These are phyloP conservation scores for Umbellularia californica DNA, from an alignment of 164 flowering plant species.

Conservation along the genomic window DNA sequence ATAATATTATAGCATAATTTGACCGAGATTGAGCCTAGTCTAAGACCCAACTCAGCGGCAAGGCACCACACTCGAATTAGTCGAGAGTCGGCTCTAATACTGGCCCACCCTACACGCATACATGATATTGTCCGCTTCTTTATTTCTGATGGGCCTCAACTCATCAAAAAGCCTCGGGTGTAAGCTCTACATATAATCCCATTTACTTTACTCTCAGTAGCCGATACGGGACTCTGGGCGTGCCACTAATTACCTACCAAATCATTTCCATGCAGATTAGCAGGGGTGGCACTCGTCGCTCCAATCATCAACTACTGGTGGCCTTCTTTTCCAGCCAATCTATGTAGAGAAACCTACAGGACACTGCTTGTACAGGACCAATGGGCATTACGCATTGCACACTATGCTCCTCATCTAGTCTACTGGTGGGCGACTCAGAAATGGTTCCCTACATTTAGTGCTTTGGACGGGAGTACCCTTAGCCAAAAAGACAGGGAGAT, in stretches of 20 bases:
- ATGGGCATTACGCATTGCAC: constrained; percentile 22
- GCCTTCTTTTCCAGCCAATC: constrained; percentile 32
- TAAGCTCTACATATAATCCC: too few relatives aligned
- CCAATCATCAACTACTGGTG: constrained; percentile 43
- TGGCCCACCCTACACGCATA: too few relatives aligned
- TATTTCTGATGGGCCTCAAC: too few relatives aligned
- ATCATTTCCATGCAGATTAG: constrained; percentile 27
- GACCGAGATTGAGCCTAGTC: not conserved
- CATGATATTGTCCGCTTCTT: too few relatives aligned
- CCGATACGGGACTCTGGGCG: too few relatives aligned
- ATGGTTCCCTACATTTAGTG: constrained; percentile 29
- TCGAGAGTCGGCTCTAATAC: too few relatives aligned
- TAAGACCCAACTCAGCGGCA: not conserved
- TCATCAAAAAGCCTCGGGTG: too few relatives aligned
- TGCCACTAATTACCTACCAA: not conserved
- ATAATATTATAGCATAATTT: too few relatives aligned
- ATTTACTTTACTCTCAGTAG: too few relatives aligned
- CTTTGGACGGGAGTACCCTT: not conserved
- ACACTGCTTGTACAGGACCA: constrained; percentile 17
- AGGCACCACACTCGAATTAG: too few relatives aligned
- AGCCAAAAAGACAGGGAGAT: constrained; percentile 16
- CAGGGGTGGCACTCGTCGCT: constrained; percentile 35
- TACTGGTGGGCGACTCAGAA: constrained; percentile 40
- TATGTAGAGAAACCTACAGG: constrained; percentile 13
- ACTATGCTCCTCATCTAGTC: constrained; percentile 25